phyloP scores from a whole-genome alignment of 2,329 filamentous ascomycete species.

The Beauveria scarabaeidicola region DNA sequence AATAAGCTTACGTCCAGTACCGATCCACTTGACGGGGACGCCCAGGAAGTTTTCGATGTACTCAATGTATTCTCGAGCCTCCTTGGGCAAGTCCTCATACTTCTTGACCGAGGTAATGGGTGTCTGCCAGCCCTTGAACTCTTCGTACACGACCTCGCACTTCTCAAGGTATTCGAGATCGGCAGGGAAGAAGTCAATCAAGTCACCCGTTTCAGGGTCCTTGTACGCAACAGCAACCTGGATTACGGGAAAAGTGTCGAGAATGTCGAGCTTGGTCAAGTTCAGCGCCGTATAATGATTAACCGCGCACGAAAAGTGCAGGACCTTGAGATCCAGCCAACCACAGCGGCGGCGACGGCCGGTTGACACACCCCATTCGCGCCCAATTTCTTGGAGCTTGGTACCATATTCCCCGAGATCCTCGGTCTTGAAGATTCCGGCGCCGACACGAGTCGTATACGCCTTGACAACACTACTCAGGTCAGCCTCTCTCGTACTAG shows the following conservation, averaged over 20 bases:
- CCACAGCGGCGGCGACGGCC: constrained; percentile 51
- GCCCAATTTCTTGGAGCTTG: constrained; percentile 39
- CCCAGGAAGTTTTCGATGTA: constrained; percentile 59
- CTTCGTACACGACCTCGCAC: constrained; percentile 58
- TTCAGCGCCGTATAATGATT: constrained; percentile 60
- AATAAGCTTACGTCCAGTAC: constrained; percentile 38
- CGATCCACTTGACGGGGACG: constrained; percentile 56
- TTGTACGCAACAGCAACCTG: constrained; percentile 68
- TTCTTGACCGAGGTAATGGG: constrained; percentile 51
- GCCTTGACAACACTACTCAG: neutral
- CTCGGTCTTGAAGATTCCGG: constrained; percentile 61
- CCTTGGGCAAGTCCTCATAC: constrained; percentile 54
- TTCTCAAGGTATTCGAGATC: constrained; percentile 49
- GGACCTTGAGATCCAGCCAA: constrained; percentile 58
- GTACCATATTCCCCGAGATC: constrained; percentile 35
- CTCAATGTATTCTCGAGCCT: constrained; percentile 57
- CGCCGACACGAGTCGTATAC: constrained; percentile 50
- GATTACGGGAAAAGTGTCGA: constrained; percentile 66
- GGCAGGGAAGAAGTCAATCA: constrained; percentile 49
- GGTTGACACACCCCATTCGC: constrained; percentile 39
- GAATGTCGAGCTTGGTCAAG: constrained; percentile 46
- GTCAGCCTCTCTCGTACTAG: neutral
- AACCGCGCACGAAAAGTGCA: constrained; percentile 54
- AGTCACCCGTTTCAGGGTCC: constrained; percentile 21
- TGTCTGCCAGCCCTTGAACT: constrained; percentile 60